Evolutionary conservation across 2,329 filamentous ascomycete genomes (phyloP).

Genomic region (Colletotrichum truncatum): DNA sequence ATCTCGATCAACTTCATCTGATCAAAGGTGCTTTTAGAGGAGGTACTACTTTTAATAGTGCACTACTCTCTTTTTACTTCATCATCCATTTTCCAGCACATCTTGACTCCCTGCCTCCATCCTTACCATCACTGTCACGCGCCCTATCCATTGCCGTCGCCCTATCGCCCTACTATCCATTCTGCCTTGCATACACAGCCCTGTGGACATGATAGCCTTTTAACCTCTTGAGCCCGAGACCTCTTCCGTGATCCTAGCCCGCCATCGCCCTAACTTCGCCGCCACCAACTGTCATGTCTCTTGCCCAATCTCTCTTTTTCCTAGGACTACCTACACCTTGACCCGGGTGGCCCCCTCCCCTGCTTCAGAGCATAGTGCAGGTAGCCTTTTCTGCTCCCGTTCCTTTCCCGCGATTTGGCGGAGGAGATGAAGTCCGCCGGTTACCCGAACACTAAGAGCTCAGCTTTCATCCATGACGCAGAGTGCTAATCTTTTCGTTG

Average conservation of each 20-base stretch:
- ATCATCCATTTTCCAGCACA: conserved; percentile 24
- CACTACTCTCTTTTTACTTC: conserved; percentile 32
- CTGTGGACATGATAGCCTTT: conserved; percentile 7
- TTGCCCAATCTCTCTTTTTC: neutral
- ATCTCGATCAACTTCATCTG: conserved; percentile 24
- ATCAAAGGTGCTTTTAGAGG: conserved; percentile 31
- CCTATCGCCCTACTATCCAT: neutral
- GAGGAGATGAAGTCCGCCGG: neutral
- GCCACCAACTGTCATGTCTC: neutral
- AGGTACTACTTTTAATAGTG: conserved; percentile 33
- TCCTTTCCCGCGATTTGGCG: neutral
- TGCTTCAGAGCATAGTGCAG: neutral
- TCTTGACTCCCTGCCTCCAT: conserved; percentile 26
- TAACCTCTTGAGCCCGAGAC: conserved; percentile 4
- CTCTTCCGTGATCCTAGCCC: conserved; percentile 8
- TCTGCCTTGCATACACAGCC: conserved; percentile 23
- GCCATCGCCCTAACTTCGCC: neutral
- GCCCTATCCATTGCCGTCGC: conserved; percentile 10
- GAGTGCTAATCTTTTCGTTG: conserved; percentile 5
- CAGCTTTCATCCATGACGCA: too few relatives aligned
- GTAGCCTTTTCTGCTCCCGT: neutral
- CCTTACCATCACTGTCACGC: conserved; percentile 21
- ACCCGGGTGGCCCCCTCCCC: neutral
- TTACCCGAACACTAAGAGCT: neutral
- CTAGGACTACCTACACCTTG: neutral